phyloP scores from a whole-genome alignment of 2,329 filamentous ascomycete genomes.

The Calonectria pteridis region DNA sequence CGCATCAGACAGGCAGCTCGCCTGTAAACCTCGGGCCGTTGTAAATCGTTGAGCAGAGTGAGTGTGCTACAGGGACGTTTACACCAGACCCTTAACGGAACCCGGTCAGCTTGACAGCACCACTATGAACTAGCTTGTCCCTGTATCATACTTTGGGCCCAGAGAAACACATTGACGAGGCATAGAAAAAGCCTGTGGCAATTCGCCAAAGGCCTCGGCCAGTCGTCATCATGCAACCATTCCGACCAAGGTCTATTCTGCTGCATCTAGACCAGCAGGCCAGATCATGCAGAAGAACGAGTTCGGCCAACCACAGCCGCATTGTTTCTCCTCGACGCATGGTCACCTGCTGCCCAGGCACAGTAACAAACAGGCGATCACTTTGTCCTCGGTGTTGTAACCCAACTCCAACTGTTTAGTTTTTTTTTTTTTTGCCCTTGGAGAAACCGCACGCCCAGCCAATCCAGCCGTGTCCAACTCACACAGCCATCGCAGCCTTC shows the following conservation, averaged over 20 bases:
- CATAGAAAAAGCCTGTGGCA: not conserved
- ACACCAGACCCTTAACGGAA: conserved; percentile 8
- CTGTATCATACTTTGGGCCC: not conserved
- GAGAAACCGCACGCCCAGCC: not conserved
- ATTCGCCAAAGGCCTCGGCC: conserved; percentile 5
- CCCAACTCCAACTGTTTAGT: conserved; percentile 20
- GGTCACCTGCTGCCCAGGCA: conserved; percentile 32
- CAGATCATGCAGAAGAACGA: conserved; percentile 10
- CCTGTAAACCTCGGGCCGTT: conserved; percentile 7
- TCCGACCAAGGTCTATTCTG: not conserved
- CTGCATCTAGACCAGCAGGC: conserved; percentile 1
- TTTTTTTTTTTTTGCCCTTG: conserved; percentile 1
- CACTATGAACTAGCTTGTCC: not conserved
- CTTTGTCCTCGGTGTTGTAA: conserved; percentile 16
- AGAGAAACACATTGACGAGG: not conserved
- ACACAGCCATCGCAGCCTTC: conserved; percentile 3
- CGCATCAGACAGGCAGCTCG: not conserved
- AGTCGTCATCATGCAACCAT: conserved; percentile 1
- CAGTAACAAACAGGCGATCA: conserved; percentile 25
- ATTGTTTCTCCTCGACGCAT: conserved; percentile 5
- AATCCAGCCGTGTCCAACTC: conserved; percentile 11
- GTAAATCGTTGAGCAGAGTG: conserved; percentile 10
- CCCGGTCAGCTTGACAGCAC: not conserved
- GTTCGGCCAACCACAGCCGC: conserved; percentile 13
- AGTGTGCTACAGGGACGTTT: conserved; percentile 5